These are phyloP conservation scores for Yarrowia yakushimensis DNA, from an alignment of 805 yeast species.

Conservation along the genomic window DNA sequence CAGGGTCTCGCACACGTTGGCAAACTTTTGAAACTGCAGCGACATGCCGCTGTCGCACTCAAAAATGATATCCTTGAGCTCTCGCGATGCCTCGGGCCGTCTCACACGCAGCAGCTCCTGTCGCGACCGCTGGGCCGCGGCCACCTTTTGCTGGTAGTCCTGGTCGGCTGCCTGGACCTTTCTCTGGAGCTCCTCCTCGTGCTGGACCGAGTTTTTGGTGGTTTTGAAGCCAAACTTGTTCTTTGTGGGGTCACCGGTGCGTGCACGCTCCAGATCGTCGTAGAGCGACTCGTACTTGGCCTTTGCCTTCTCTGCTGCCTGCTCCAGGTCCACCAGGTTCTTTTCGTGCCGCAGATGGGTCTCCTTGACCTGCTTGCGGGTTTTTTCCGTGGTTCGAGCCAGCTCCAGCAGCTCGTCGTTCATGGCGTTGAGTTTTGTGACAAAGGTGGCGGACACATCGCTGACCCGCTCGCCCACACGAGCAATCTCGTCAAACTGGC, in stretches of 20 bases:
- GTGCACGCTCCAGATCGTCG: constrained; percentile 78
- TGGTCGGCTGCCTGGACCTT: constrained; percentile 82
- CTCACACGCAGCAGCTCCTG: constrained; percentile 66
- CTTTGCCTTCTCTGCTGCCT: constrained; percentile 84
- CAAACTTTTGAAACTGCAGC: constrained; percentile 81
- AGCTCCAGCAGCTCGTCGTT: constrained; percentile 77
- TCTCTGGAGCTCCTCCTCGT: constrained; percentile 79
- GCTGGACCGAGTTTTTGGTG: constrained; percentile 72
- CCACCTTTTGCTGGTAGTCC: constrained; percentile 78
- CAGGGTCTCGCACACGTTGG: constrained; percentile 81
- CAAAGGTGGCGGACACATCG: constrained; percentile 70
- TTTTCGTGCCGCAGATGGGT: constrained; percentile 78
- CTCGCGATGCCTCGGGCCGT: constrained; percentile 72
- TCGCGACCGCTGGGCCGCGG: constrained; percentile 66
- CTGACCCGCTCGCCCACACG: constrained; percentile 73
- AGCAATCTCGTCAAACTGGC: constrained; percentile 63
- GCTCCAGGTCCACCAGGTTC: constrained; percentile 77
- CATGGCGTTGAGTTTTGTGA: constrained; percentile 77
- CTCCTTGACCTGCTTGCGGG: constrained; percentile 77
- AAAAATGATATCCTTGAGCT: constrained; percentile 69
- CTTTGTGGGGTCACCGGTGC: constrained; percentile 76
- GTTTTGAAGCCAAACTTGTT: constrained; percentile 77
- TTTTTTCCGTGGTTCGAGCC: constrained; percentile 61
- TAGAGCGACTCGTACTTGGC: constrained; percentile 71
- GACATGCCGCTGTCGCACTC: constrained; percentile 89